Percentiles rank a stretch among this genome's conserved stretches.
Evolutionary conservation across 2,329 filamentous ascomycete genomes (phyloP).

Genomic region (Fusarium piperis): DNA sequence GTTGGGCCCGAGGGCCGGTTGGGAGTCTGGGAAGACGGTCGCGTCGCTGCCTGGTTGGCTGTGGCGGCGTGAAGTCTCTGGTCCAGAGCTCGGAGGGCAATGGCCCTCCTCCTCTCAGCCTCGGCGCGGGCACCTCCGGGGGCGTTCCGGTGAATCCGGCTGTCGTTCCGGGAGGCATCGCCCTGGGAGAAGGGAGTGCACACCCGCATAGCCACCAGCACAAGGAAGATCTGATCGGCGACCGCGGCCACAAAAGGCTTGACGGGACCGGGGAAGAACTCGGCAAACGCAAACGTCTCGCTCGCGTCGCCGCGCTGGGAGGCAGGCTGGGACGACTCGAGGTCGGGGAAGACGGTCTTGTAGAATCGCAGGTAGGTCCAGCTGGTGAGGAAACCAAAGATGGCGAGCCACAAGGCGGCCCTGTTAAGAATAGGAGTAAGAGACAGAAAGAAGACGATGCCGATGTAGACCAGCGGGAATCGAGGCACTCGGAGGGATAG

Average conservation of each 20-base stretch:
- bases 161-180: slow-evolving; percentile 78
- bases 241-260: slow-evolving; percentile 81
- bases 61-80: slow-evolving; percentile 90
- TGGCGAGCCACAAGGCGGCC: slow-evolving; percentile 80
- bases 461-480: slow-evolving; percentile 77
- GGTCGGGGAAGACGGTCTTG: slow-evolving; percentile 77
- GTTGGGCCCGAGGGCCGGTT: slow-evolving; percentile 61
- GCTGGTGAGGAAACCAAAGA: slow-evolving; percentile 84
- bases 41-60: slow-evolving; percentile 51
- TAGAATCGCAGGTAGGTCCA: slow-evolving; percentile 98
- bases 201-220: slow-evolving; percentile 78
- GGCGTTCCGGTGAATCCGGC: slow-evolving; percentile 62
- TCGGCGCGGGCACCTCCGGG: slow-evolving; percentile 83
- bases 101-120: slow-evolving; percentile 86
- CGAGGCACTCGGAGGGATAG: slow-evolving; percentile 86
- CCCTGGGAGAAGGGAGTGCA: slow-evolving; percentile 87
- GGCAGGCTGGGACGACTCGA: slow-evolving; percentile 68
- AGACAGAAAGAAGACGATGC: slow-evolving; percentile 73
- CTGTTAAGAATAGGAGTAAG: slow-evolving; percentile 69
- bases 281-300: slow-evolving; percentile 94
- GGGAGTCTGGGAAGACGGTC: slow-evolving; percentile 46
- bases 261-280: slow-evolving; percentile 89
- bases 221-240: slow-evolving; percentile 73
- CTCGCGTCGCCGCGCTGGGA: slow-evolving; percentile 88
- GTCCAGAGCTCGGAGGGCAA: slow-evolving; percentile 91